These are phyloP conservation scores for Stemphylium beticola DNA, from an alignment of 2,329 filamentous ascomycete genomes.

Conservation along the genomic window DNA sequence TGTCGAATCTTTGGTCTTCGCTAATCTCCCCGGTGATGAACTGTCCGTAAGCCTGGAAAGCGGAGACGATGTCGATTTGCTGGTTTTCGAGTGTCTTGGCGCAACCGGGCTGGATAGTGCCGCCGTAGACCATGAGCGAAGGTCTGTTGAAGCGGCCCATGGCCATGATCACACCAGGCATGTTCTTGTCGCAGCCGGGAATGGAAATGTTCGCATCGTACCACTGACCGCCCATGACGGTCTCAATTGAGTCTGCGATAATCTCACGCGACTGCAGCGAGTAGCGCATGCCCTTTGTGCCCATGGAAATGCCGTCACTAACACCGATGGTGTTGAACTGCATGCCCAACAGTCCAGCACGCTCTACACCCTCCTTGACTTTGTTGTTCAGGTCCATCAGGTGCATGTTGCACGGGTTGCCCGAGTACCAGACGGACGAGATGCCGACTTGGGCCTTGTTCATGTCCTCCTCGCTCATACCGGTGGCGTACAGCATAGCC, in stretches of 20 bases:
- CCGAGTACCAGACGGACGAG: constrained; percentile 96
- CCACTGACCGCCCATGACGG: constrained; percentile 98
- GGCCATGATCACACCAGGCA: constrained; percentile 72
- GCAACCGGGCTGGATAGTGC: constrained; percentile 91
- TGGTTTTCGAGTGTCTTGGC: constrained; percentile 71
- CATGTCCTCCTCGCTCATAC: constrained; percentile 84
- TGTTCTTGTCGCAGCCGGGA: constrained; percentile 99
- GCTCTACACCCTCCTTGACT: constrained; percentile 73
- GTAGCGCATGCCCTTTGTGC: constrained; percentile 95
- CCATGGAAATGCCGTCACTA: constrained; percentile 97
- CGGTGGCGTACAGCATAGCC: constrained; percentile 98
- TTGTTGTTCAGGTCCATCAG: constrained; percentile 84
- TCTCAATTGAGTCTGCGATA: constrained; percentile 98
- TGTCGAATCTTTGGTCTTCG: constrained; percentile 90
- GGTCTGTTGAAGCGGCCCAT: constrained; percentile 96
- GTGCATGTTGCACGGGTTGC: constrained; percentile 99
- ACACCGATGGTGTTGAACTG: constrained; percentile 99
- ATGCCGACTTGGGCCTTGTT: constrained; percentile 97
- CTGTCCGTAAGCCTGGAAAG: constrained; percentile 97
- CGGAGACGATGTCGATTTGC: constrained; percentile 90
- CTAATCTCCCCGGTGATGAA: constrained; percentile 90
- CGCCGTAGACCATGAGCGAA: constrained; percentile 96
- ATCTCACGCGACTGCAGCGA: constrained; percentile 93
- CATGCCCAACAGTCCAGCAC: constrained; percentile 85
- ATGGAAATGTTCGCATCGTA: constrained; percentile 98